Conservation (phyloP, 2,329 filamentous ascomycete genomes). For the Pochonia chlamydosporia region DNA sequence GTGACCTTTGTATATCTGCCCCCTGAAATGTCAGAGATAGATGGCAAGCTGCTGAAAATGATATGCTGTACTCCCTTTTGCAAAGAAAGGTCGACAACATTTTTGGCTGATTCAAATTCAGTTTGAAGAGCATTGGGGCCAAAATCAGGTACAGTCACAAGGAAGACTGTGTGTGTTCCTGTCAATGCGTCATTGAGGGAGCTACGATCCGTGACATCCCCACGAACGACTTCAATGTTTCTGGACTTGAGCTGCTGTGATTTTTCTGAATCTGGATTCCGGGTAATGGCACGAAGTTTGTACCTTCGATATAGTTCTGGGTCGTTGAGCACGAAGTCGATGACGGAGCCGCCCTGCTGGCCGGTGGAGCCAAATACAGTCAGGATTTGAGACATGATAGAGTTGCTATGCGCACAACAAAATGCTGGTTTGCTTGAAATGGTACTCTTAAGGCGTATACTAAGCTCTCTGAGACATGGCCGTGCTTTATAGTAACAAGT, state of each 20-base stretch:
- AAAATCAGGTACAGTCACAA: slow-evolving; percentile 38
- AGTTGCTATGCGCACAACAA: background rate
- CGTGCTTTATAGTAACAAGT: too few species aligned
- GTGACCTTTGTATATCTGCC: slow-evolving; percentile 26
- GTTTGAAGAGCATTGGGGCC: slow-evolving; percentile 24
- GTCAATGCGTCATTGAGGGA: slow-evolving; percentile 35
- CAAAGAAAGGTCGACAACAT: slow-evolving; percentile 32
- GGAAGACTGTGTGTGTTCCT: slow-evolving; percentile 42
- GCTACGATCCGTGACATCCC: slow-evolving; percentile 30
- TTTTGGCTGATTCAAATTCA: slow-evolving; percentile 31
- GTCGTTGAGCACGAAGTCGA: slow-evolving; percentile 38
- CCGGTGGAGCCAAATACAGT: slow-evolving; percentile 47
- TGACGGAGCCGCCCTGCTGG: slow-evolving; percentile 43
- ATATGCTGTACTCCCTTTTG: slow-evolving; percentile 30
- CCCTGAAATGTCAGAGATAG: slow-evolving; percentile 26
- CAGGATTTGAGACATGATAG: slow-evolving; percentile 27
- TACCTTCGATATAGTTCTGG: slow-evolving; percentile 37
- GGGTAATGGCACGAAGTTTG: slow-evolving; percentile 44
- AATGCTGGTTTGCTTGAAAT: background rate
- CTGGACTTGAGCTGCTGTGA: slow-evolving; percentile 20
- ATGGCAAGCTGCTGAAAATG: slow-evolving; percentile 33
- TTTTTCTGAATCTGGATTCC: slow-evolving; percentile 32
- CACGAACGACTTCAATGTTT: slow-evolving; percentile 30
- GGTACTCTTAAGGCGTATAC: too few species aligned
- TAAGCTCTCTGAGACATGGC: too few species aligned